A percentile compares a stretch with the other conserved stretches of the same genome.
These are phyloP conservation scores for Suillus weaverae DNA, from an alignment of 768 basidiomycete species.

Conservation along the genomic window DNA sequence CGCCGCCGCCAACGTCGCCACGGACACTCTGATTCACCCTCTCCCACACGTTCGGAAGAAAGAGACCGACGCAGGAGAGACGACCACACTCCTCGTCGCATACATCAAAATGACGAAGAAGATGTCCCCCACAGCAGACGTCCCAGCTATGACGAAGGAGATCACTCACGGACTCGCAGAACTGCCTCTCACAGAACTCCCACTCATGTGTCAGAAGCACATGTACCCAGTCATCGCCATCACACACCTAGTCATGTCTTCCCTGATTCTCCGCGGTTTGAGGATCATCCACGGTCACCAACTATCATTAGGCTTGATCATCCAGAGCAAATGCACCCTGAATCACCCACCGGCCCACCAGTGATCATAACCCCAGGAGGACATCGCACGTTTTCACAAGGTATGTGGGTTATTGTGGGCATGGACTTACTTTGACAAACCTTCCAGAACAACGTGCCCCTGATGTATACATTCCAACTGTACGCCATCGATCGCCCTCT, in stretches of 20 bases:
- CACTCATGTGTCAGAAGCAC: slow-evolving; percentile 13
- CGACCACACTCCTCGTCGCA: not conserved
- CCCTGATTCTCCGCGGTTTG: slow-evolving; percentile 11
- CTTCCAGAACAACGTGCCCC: slow-evolving; percentile 17
- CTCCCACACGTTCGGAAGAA: not conserved
- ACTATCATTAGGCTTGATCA: slow-evolving; percentile 31
- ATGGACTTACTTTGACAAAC: not conserved
- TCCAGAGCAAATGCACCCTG: slow-evolving; percentile 4
- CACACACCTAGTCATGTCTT: not conserved
- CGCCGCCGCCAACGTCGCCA: not conserved
- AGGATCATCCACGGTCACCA: slow-evolving; percentile 21
- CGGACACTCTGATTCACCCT: not conserved
- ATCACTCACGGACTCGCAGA: slow-evolving; percentile 11
- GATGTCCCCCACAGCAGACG: slow-evolving; percentile 9
- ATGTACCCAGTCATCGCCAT: not conserved
- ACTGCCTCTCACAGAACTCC: slow-evolving; percentile 12
- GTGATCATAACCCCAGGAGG: slow-evolving; percentile 5
- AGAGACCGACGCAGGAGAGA: slow-evolving; percentile 1
- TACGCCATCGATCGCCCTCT: not conserved
- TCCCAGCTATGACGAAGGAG: slow-evolving; percentile 14
- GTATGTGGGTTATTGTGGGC: slow-evolving; percentile 15
- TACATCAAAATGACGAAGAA: slow-evolving; percentile 19
- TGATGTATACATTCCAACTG: slow-evolving; percentile 13
- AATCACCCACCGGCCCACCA: not conserved
- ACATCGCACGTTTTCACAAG: slow-evolving; percentile 5